phyloP scores from a whole-genome alignment of 495 filamentous ascomycete species.

The Lepraria neglecta region DNA sequence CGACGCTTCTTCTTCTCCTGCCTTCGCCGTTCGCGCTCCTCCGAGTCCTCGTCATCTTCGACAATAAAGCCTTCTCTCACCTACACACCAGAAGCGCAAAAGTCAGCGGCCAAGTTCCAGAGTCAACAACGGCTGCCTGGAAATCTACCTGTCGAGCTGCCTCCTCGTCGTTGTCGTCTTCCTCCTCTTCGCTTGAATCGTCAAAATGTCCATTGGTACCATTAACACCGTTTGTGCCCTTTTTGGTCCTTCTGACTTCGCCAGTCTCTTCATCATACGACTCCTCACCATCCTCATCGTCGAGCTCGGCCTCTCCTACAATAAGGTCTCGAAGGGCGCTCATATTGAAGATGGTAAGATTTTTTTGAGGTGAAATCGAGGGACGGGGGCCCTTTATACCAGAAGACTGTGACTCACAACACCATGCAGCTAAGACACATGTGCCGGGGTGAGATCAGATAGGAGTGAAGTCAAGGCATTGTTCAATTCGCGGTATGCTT shows the following conservation, averaged over 20 bases:
- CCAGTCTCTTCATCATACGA: slow-evolving; percentile 78
- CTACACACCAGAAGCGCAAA: slow-evolving; percentile 36
- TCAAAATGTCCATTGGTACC: slow-evolving; percentile 47
- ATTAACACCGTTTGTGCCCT: slow-evolving; percentile 37
- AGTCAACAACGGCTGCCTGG: background rate
- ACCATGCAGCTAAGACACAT: background rate
- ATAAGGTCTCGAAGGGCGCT: slow-evolving; percentile 68
- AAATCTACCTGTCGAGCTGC: slow-evolving; percentile 50
- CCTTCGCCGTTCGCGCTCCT: slow-evolving; percentile 55
- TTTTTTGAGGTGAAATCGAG: background rate
- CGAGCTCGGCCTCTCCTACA: slow-evolving; percentile 75
- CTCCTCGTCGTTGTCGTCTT: slow-evolving; percentile 91
- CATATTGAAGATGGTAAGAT: slow-evolving; percentile 40
- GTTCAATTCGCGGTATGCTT: background rate
- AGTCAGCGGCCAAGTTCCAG: background rate
- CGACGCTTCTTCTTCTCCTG: slow-evolving; percentile 64
- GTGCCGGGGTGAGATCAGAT: no score
- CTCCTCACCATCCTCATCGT: slow-evolving; percentile 89
- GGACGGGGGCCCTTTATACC: background rate
- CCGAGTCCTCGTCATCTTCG: slow-evolving; percentile 81
- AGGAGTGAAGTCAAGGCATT: no score
- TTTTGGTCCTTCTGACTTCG: slow-evolving; percentile 46
- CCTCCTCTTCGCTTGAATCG: slow-evolving; percentile 93
- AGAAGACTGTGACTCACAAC: background rate
- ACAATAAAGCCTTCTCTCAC: slow-evolving; percentile 94